Base-by-base conservation (phyloP, 331 rosid species). In the Acacia pycnantha region DNA sequence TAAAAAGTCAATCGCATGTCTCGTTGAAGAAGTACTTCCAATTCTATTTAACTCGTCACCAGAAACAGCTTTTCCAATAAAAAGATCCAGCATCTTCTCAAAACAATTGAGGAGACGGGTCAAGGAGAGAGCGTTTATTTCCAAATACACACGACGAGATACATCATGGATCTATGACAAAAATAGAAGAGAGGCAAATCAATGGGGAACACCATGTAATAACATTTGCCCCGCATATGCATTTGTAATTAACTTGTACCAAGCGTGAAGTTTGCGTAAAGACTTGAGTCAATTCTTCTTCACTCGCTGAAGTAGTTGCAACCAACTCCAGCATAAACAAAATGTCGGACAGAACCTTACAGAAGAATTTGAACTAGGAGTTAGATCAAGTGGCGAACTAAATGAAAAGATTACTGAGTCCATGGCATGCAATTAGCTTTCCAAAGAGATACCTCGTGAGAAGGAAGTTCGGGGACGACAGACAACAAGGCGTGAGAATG, bases 311-410 rank as follows among this genome's bases (percentile, higher is more conserved):
- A 78, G 43, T 73, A 35, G 84, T 35, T 48, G 84, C 69, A 67
- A 89, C 81, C 82, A 95, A 54, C 64, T 91, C 97, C 84, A 89
- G 73, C 64, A 93, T n/a, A 77, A 95, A 93, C 79, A 91, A 58
- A 79, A 93, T 76, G 84, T 95, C 95, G 50, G 98, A 93, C 33
- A 93, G 83, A 79, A 93, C 93, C 94, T 94, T 19, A 26, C 11
- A 4, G 16, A 31, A 44, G 51, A 50, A 56, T 47, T 51, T 5
- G 22, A 68, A 54, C 62, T 33, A 22, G 3, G 46, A 82, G 61
- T 76, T 59, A 84, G 70, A 54, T 24, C 43, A 0, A 73, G 14
- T 46, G 19, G 29, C 2, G 29, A 71, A 47, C 47, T 13, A 59
- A 29, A 0, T 5, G 8, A 47, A 24, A 13, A 31, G 51, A 19